Base-by-base conservation (phyloP, 78 protist species). In the Cyanophora paradoxa region DNA sequence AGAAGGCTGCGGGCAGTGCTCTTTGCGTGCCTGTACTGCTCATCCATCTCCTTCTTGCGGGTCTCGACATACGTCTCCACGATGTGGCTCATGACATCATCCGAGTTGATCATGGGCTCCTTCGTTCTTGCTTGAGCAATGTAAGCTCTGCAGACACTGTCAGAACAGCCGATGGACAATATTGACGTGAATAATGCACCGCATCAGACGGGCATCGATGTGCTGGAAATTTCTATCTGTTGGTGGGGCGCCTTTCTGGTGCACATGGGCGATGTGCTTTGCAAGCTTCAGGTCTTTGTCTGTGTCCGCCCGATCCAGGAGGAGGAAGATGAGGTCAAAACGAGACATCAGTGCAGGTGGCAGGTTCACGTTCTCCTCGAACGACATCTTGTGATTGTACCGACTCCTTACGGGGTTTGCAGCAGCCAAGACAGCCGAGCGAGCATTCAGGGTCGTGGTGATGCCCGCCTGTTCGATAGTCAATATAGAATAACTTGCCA, bases 361-460 rank as follows among this genome's bases (percentile, higher is more conserved):
- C 17, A 96, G 83, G 73, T 91, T 87, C 67, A 94, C 84, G 82
- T 94, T 92, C 68, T 92, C 90, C 13, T 54, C 24, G 44, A 58
- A 37, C 22, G 54, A 63, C 28, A 24, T 31, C 30, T 44, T 40
- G 41, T 24, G 24, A 67, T 96, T 90, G 81, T 94, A 97, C 16
- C 99, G 84, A 20, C 99, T 98, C 31, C 28, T 85, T 10, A 70
- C 85, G 1, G 99, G 99, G 77, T 97, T 97, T 31, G 99, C 99
- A 0, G 99, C 99, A 0, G 99, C 99, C 30, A 97, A 84, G 31
- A 97, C 86, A 8, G 98, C 65, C 6, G 99, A 88, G 48, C 99
- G 87, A 3, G 99, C 99, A 52, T 97, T 97, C 71, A 97, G 86
- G 28, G 99, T 95, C 0, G 99, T 94, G 17, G 96, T 95, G 74